Evolutionary conservation across 192 early-diverging fungal genomes (phyloP).

Genomic region (Gryganskiella cystojenkinii): DNA sequence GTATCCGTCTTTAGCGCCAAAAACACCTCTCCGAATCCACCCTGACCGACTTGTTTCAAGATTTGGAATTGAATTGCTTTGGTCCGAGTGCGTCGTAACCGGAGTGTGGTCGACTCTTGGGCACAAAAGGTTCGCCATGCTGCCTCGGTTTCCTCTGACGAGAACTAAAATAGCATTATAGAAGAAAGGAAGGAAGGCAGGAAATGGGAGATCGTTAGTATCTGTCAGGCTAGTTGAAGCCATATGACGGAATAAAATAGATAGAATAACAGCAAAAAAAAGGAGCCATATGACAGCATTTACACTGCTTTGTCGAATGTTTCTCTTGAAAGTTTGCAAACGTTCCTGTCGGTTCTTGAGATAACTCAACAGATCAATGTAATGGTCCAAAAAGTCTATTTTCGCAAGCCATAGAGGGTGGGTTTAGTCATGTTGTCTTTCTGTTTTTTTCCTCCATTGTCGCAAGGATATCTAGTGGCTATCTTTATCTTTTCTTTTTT

Average conservation of each 20-base stretch:
- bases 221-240: too few species aligned
- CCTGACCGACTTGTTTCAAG: constrained; percentile 79
- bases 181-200: background rate
- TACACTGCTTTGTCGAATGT: constrained; percentile 28
- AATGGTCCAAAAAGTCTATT: constrained; percentile 86
- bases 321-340: constrained; percentile 64
- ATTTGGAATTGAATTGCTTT: constrained; percentile 77
- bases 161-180: constrained; percentile 42
- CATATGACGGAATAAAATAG: background rate
- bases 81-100: constrained; percentile 75
- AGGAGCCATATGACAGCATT: background rate
- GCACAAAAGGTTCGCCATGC: constrained; percentile 68
- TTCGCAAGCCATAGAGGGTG: too few species aligned
- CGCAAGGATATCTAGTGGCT: background rate
- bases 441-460: background rate
- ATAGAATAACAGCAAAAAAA: background rate
- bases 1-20: constrained; percentile 84
- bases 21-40: constrained; percentile 84
- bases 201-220: background rate
- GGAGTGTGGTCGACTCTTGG: constrained; percentile 69
- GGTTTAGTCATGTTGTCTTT: too few species aligned
- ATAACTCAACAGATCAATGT: constrained; percentile 85
- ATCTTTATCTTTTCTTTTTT: background rate
- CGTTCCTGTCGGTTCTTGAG: constrained; percentile 74
- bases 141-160: constrained; percentile 57